Base-by-base conservation (phyloP, 495 filamentous ascomycete species). In the Xylaria telfairii region DNA sequence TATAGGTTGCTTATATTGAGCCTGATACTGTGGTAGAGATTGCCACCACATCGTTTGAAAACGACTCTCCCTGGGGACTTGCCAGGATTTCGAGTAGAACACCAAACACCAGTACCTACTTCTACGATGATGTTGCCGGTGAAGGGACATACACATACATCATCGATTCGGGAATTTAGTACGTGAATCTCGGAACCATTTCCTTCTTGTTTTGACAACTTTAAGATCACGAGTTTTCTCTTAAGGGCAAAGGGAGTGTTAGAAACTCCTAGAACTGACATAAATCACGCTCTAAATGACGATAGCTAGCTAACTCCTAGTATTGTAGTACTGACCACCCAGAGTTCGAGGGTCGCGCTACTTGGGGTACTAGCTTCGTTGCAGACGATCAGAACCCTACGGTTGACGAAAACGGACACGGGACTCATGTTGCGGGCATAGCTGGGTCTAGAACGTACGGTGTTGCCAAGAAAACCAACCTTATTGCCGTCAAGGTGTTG, bases 311-410 rank as follows among this genome's bases (percentile, higher is more conserved):
- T n/a, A n/a, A n/a, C n/a, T n/a, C n/a, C n/a, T n/a, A n/a, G n/a
- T n/a, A n/a, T n/a, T n/a, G n/a, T n/a, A n/a, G n/a, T 60, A 76
- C 75, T 30, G 68, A 73, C 3, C 87, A 89, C 72, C 71, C 70
- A 42, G 75, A 89, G 42, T 90, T 90, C 56, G 85, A 73, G 4
- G 84, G 84, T 19, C 87, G 87, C 71, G 86, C 85, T 49, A 76
- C 49, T 39, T 82, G 77, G 63, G 86, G 85, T 53, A 80, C 79
- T 70, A 89, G 87, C 78, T 74, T 78, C 34, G 72, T 74, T 51
- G 70, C 75, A 15, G 76, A 74, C 32, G 73, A 62, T 53, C 53
- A 46, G 8, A 71, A 78, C 69, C 61, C 76, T 65, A 75, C 78
- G 49, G 72, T 74, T 12, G 83, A 87, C 65, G 72, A 77, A 37